Conservation (phyloP, 2,329 filamentous ascomycete species). For the Nigrograna mackinnonii region DNA sequence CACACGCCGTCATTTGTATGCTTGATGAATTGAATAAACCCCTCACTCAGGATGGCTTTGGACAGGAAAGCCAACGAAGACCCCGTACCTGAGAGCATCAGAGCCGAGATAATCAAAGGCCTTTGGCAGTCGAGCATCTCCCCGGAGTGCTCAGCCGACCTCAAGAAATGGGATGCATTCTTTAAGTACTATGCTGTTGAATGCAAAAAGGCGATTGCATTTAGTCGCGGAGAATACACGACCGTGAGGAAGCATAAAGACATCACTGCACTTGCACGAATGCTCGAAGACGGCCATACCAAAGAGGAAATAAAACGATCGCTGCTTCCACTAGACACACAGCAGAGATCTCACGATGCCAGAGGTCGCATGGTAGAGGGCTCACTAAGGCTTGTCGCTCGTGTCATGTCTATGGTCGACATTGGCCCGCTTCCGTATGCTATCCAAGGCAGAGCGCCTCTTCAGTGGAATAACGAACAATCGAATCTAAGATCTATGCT, state of each 20-base stretch:
- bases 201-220: background rate
- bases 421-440: no score
- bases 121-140: background rate
- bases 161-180: background rate
- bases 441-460: no score
- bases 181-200: background rate
- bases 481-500: conserved; percentile 9
- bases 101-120: background rate
- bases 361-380: conserved; percentile 12
- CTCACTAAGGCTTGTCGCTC: conserved; percentile 17
- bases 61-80: background rate
- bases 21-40: no score
- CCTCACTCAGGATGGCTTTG: no score
- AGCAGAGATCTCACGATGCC: no score
- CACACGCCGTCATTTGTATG: no score
- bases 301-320: conserved; percentile 7
- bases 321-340: conserved; percentile 6
- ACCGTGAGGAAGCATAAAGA: conserved; percentile 18
- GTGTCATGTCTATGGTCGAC: conserved; percentile 17
- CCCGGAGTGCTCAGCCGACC: background rate
- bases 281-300: conserved; percentile 6
- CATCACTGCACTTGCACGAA: conserved; percentile 14
- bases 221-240: conserved; percentile 16
- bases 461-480: conserved; percentile 4
- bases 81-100: background rate